These are phyloP conservation scores for Syzygium aromaticum DNA, from an alignment of 345 rosid species.

Conservation along the genomic window DNA sequence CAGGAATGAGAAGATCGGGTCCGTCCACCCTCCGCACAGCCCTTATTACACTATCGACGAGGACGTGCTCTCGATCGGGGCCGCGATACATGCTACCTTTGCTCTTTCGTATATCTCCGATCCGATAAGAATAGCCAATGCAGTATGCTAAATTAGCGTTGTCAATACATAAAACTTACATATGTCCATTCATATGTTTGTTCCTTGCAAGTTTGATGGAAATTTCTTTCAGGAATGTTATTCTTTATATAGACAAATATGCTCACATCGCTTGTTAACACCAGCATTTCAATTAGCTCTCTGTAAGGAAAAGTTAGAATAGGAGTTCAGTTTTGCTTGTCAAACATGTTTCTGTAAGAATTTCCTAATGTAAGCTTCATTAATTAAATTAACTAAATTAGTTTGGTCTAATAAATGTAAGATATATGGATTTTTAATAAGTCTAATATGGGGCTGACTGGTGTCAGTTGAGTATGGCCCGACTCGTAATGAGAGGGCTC, in stretches of 20 bases:
- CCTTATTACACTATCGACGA: constrained; percentile 45
- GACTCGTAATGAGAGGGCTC: too few species aligned
- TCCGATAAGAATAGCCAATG: neutral
- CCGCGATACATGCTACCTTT: constrained; percentile 39
- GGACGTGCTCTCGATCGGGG: constrained; percentile 45
- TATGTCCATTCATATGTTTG: neutral
- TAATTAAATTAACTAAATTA: too few species aligned
- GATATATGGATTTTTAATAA: too few species aligned
- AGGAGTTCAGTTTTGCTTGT: neutral
- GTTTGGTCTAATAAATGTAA: too few species aligned
- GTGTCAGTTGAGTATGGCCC: too few species aligned
- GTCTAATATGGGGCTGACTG: too few species aligned
- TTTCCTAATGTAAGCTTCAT: too few species aligned
- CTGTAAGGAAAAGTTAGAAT: neutral
- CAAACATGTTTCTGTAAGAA: neutral
- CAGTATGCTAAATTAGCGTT: neutral
- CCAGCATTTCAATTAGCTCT: neutral
- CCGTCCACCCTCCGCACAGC: constrained; percentile 32
- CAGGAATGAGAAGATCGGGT: constrained; percentile 29
- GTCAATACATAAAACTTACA: neutral
- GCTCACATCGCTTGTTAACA: neutral
- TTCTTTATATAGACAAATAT: neutral
- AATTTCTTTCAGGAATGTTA: neutral
- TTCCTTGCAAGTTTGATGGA: neutral
- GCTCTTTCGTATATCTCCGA: constrained; percentile 35